phyloP scores from a whole-genome alignment of 2,329 filamentous ascomycete genomes.

The Aureobasidium sp. region DNA sequence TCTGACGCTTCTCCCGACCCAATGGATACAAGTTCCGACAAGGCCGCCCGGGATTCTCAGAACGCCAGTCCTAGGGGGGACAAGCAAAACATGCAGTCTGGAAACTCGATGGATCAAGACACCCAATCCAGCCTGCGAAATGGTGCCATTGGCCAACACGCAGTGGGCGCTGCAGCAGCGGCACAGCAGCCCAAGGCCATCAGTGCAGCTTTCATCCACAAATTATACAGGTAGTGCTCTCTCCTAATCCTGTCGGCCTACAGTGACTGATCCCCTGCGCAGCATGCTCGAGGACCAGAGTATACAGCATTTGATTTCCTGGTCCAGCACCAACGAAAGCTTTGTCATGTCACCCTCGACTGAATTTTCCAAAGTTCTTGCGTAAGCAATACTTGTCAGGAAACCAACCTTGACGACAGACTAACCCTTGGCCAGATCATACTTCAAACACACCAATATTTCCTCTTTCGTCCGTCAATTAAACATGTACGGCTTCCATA shows the following conservation, averaged over 20 bases:
- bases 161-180: conserved; percentile 54
- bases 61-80: conserved; percentile 43
- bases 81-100: conserved; percentile 30
- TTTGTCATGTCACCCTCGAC: conserved; percentile 98
- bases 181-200: conserved; percentile 95
- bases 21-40: conserved; percentile 46
- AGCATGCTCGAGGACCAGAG: conserved; percentile 94
- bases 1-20: conserved; percentile 40
- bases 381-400: conserved; percentile 52
- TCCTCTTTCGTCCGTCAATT: conserved; percentile 96
- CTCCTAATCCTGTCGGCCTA: background rate
- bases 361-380: conserved; percentile 95
- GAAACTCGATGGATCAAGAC: conserved; percentile 22
- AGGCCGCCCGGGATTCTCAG: conserved; percentile 27
- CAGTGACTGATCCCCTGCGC: conserved; percentile 24
- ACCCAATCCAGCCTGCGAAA: conserved; percentile 26
- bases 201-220: conserved; percentile 97
- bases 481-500: conserved; percentile 99
- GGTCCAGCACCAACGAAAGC: conserved; percentile 88
- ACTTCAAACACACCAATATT: conserved; percentile 99
- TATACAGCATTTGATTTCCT: conserved; percentile 93
- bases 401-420: conserved; percentile 13
- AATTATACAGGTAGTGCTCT: conserved; percentile 82
- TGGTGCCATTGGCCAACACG: conserved; percentile 33
- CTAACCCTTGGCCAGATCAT: conserved; percentile 56